These are phyloP conservation scores for Limnanthes douglasii DNA, from an alignment of 345 rosid species.

Conservation along the genomic window DNA sequence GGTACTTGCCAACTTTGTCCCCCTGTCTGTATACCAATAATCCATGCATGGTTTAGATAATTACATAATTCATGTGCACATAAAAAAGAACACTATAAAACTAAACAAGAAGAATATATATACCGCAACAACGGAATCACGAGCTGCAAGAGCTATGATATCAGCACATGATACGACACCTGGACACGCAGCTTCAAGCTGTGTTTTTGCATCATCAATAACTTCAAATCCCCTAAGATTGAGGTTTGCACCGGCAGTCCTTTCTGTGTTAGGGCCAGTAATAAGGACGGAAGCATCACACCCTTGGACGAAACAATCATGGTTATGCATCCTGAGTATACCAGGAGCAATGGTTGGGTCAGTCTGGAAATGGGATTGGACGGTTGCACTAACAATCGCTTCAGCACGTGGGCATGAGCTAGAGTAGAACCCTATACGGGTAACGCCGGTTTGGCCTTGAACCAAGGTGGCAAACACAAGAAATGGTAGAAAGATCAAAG, in stretches of 20 bases:
- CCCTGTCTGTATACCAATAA: slow-evolving; percentile 18
- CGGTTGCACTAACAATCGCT: slow-evolving; percentile 21
- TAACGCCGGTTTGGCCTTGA: slow-evolving; percentile 14
- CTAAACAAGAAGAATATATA: too few relatives aligned
- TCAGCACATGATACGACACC: slow-evolving; percentile 50
- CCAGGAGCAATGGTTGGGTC: slow-evolving; percentile 27
- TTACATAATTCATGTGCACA: neutral
- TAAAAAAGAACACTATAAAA: neutral
- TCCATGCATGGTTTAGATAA: slow-evolving; percentile 18
- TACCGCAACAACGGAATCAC: slow-evolving; percentile 29
- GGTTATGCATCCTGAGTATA: slow-evolving; percentile 35
- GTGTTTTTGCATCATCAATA: slow-evolving; percentile 37
- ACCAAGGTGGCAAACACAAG: slow-evolving; percentile 2
- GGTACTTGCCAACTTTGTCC: slow-evolving; percentile 42
- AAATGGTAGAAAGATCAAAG: too few relatives aligned
- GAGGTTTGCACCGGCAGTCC: slow-evolving; percentile 18
- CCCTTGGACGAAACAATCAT: slow-evolving; percentile 42
- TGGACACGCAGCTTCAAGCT: slow-evolving; percentile 30
- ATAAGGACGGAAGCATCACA: slow-evolving; percentile 42
- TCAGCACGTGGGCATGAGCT: slow-evolving; percentile 24
- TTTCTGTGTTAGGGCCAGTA: slow-evolving; percentile 23
- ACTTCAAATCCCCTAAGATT: slow-evolving; percentile 26
- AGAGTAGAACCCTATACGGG: slow-evolving; percentile 30
- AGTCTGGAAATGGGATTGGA: slow-evolving; percentile 13
- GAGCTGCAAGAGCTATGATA: slow-evolving; percentile 34